Evolutionary conservation across 2,329 filamentous ascomycete genomes (phyloP), one percentile per base, ranked within the genome.

Genomic region (Stemphylium vesicarium): DNA sequence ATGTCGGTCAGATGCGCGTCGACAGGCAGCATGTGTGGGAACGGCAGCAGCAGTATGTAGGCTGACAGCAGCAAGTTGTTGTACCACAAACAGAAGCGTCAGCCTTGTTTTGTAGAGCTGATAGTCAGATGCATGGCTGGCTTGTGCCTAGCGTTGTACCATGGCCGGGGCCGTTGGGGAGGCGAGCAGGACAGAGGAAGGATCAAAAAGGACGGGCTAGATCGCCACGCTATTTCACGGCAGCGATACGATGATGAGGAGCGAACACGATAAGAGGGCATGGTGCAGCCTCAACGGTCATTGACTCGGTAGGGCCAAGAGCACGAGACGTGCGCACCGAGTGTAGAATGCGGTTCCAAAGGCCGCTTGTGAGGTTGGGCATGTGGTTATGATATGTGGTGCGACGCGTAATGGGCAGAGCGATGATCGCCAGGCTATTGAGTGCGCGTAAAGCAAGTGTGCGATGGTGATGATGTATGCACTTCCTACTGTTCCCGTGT

Each of bases 301-400:
- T 29, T 29, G 26, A 10, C 26, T 24, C 2, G 22, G 22, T 29
- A 29, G 26, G 26, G 8, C 9, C 26, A 10, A 29, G 26, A 11
- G 26, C 26, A 29, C 26, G 26, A 29, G 26, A 29, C 26, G 11
- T 29, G 26, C 6, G 24, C 24, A 26, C 6, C 24, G 7, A 6
- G 24, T 26, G 24, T 26, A 26, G 24, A 26, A 9, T 26, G 24
- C 24, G 24, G 24, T 9, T 26, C 24, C 24, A 26, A 26, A 33
- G n/a, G 52, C 38, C 39, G 51, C 33, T 31, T 43, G 47, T 9
- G 18, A 32, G 47, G 40, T 46, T 41, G 41, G 47, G 24, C 20
- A 11, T 15, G 32, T 29, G 43, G 45, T 41, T 47, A 66, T 68
- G 63, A 57, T 70, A 65, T 70, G 66, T 69, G 64, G 69, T 70